Percentiles rank a stretch among this genome's conserved stretches.
These are phyloP conservation scores for Staphylotrichum tortipilum DNA, from an alignment of 495 filamentous ascomycete genomes.

Conservation along the genomic window DNA sequence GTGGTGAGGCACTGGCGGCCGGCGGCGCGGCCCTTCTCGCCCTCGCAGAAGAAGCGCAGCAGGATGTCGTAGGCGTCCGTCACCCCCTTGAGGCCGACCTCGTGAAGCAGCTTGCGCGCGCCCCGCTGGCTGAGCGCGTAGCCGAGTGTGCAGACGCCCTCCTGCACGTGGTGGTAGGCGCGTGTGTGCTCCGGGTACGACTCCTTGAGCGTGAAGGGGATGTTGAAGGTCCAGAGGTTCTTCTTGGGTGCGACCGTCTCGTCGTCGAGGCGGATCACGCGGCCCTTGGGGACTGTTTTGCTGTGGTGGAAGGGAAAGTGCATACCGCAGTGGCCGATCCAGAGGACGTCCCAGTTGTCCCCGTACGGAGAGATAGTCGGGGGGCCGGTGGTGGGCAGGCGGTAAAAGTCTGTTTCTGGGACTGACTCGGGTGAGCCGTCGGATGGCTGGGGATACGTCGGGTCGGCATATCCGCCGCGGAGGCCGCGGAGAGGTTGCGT, in stretches of 20 bases:
- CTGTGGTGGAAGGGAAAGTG: conserved; percentile 18
- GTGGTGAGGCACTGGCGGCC: conserved; percentile 24
- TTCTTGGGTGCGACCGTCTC: conserved; percentile 21
- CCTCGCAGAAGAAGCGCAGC: conserved; percentile 25
- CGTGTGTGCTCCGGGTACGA: conserved; percentile 27
- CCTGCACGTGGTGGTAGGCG: conserved; percentile 27
- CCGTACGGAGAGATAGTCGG: conserved; percentile 45
- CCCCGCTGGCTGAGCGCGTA: conserved; percentile 25
- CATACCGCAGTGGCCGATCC: conserved; percentile 45
- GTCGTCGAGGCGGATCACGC: conserved; percentile 19
- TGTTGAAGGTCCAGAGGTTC: conserved; percentile 24
- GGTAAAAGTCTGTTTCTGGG: conserved; percentile 15
- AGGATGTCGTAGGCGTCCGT: conserved; percentile 20
- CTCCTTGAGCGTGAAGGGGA: conserved; percentile 15
- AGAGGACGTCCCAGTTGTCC: conserved; percentile 50
- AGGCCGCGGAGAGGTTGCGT: conserved; percentile 18
- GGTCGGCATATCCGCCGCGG: conserved; percentile 10
- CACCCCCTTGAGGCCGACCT: conserved; percentile 21
- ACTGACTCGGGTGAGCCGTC: background rate
- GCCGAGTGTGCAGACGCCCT: conserved; percentile 25
- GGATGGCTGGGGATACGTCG: conserved; percentile 13
- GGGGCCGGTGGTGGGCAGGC: conserved; percentile 21
- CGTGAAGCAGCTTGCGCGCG: conserved; percentile 22
- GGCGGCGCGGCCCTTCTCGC: conserved; percentile 8
- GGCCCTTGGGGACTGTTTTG: conserved; percentile 16